These are phyloP conservation scores for Arabidopsis suecica DNA, from an alignment of 345 rosid species.

Conservation along the genomic window DNA sequence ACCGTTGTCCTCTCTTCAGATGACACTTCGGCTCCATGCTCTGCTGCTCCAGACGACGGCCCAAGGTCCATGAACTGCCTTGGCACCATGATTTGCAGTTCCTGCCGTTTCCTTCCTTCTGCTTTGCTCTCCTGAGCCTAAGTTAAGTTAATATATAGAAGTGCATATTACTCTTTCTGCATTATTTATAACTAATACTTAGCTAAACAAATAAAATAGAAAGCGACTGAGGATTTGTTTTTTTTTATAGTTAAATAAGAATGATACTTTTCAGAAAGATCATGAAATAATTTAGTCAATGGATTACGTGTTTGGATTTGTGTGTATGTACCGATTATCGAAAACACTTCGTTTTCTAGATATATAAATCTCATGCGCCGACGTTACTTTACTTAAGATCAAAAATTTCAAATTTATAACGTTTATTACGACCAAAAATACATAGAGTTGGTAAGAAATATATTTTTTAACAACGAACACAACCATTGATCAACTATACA, in stretches of 20 bases:
- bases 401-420: slow-evolving; percentile 5
- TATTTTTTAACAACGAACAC: slow-evolving; percentile 1
- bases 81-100: slow-evolving; percentile 52
- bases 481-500: slow-evolving; percentile 7
- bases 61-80: slow-evolving; percentile 76
- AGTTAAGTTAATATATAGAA: not conserved
- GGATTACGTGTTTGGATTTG: not conserved
- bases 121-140: slow-evolving; percentile 37
- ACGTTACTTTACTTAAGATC: not conserved
- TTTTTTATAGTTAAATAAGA: not conserved
- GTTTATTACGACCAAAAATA: slow-evolving; percentile 11
- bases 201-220: not conserved
- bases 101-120: slow-evolving; percentile 36
- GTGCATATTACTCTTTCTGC: not conserved
- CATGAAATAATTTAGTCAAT: not conserved
- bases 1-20: slow-evolving; percentile 81
- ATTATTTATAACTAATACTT: not conserved
- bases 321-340: not conserved
- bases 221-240: not conserved
- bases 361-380: not conserved
- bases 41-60: slow-evolving; percentile 52
- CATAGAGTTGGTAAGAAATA: slow-evolving; percentile 16
- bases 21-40: slow-evolving; percentile 62
- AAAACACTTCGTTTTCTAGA: not conserved
- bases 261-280: not conserved